Base-by-base conservation (phyloP, 176 grass and related monocot genomes). In the Hyparrhenia diplandra region DNA sequence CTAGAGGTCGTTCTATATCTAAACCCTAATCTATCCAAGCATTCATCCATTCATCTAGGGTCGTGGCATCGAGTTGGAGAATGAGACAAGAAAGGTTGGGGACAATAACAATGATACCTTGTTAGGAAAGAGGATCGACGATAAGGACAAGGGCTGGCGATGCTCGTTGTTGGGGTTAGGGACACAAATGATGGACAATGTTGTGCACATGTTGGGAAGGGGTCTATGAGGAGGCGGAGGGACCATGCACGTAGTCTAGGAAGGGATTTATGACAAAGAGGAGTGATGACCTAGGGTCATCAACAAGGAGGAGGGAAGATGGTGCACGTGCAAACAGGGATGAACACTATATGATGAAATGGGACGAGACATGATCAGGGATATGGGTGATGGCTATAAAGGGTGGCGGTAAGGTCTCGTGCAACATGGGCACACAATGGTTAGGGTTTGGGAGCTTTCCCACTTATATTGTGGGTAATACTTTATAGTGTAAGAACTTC, bases 361-460 rank as follows among this genome's bases (percentile, higher is more conserved):
- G 1, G 46, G 46, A 0, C 16, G 5, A 49, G 5, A 17, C 46
- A 49, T 49, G 47, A 17, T 20, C 0, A 51, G 5, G 46, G 46
- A 18, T 51, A 16, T 0, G 42, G 5, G 20, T 51, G 14, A 18
- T 51, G 5, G 7, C 4, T 51, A n/a, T 55, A 10, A 8, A 6
- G 20, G 5, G 20, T 0, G 0, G 1, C 7, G 1, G 20, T n/a
- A 3, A 0, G 0, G 7, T 0, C 18, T 55, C n/a, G 18, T n/a
- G 51, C 51, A 55, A 55, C 8, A 55, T 9, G 20, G 20, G 9
- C 6, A 52, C 51, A 55, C 20, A 55, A 55, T 21, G 51, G 20
- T 55, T 55, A 9, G 20, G 7, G 20, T 55, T n/a, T 55, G 0
- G 18, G 0, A 9, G 51, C n/a, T 6, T 55, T 55, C 20, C 51